phyloP scores from a whole-genome alignment of 257 asterid genomes.

The Perilla frutescens region DNA sequence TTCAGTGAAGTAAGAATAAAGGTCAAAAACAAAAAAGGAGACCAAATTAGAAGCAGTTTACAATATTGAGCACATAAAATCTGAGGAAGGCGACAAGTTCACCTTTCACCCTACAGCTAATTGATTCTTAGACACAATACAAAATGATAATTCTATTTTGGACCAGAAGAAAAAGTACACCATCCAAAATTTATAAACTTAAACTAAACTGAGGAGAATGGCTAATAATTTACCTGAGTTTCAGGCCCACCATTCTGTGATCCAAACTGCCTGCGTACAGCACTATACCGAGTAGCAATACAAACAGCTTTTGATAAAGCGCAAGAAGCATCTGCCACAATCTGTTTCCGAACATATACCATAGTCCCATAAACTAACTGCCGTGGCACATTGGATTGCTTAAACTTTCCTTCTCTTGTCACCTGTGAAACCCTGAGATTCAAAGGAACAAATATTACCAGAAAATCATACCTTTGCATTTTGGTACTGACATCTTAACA shows the following conservation, averaged over 20 bases:
- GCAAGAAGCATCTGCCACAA: constrained; percentile 90
- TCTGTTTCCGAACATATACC: constrained; percentile 88
- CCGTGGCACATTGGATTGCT: constrained; percentile 84
- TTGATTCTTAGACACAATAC: constrained; percentile 28
- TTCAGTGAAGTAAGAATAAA: constrained; percentile 17
- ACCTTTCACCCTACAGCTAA: constrained; percentile 19
- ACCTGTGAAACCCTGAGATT: constrained; percentile 87
- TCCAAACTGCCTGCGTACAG: constrained; percentile 96
- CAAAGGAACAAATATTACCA: not conserved
- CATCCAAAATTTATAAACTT: constrained; percentile 18
- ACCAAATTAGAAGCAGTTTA: not conserved
- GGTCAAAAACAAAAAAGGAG: not conserved
- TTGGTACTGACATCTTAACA: not conserved
- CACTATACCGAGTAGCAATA: constrained; percentile 96
- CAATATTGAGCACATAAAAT: not conserved
- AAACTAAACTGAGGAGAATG: constrained; percentile 9
- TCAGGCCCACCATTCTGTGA: constrained; percentile 91
- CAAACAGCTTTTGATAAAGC: constrained; percentile 94
- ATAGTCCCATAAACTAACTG: constrained; percentile 94
- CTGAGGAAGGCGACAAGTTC: constrained; percentile 8
- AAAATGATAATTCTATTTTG: constrained; percentile 1
- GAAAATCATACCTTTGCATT: constrained; percentile 1
- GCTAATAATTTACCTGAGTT: constrained; percentile 69
- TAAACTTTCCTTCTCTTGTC: constrained; percentile 84
- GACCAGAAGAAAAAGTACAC: constrained; percentile 15